phyloP scores from a whole-genome alignment of 306 rosid species.

The Rosa persica region DNA sequence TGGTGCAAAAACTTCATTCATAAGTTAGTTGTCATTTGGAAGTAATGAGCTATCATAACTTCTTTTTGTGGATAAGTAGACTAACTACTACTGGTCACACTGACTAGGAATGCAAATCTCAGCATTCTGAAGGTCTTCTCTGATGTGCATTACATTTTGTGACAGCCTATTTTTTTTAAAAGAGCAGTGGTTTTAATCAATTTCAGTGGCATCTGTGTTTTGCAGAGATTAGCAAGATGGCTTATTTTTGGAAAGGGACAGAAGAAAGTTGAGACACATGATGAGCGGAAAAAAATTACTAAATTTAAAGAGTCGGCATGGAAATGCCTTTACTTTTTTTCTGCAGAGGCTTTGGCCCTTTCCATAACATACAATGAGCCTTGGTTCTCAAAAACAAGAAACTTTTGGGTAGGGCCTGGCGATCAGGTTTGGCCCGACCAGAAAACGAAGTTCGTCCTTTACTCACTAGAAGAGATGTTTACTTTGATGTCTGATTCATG shows the following conservation, averaged over 20 bases:
- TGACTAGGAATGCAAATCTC: not conserved
- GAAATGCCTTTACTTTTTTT: constrained; percentile 32
- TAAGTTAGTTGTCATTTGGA: not conserved
- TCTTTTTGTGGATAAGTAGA: not conserved
- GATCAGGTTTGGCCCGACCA: constrained; percentile 39
- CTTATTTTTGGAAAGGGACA: constrained; percentile 22
- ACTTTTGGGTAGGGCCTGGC: constrained; percentile 43
- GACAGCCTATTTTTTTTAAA: too few species aligned
- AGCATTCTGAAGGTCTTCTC: not conserved
- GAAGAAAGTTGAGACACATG: constrained; percentile 10
- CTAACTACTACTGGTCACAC: not conserved
- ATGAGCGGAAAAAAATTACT: constrained; percentile 25
- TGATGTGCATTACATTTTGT: not conserved
- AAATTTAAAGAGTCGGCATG: constrained; percentile 43
- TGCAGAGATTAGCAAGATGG: constrained; percentile 29
- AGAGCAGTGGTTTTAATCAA: not conserved
- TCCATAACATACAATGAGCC: constrained; percentile 34
- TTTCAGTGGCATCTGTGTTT: not conserved
- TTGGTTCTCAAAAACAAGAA: constrained; percentile 31
- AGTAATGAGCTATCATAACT: not conserved
- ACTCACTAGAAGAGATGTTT: constrained; percentile 10
- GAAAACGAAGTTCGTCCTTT: constrained; percentile 33
- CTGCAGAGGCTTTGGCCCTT: constrained; percentile 38
- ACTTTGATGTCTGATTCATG: constrained; percentile 3
- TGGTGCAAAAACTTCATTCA: not conserved